phyloP scores from a whole-genome alignment of 441 rosid genomes.

The Adansonia gregorii region DNA sequence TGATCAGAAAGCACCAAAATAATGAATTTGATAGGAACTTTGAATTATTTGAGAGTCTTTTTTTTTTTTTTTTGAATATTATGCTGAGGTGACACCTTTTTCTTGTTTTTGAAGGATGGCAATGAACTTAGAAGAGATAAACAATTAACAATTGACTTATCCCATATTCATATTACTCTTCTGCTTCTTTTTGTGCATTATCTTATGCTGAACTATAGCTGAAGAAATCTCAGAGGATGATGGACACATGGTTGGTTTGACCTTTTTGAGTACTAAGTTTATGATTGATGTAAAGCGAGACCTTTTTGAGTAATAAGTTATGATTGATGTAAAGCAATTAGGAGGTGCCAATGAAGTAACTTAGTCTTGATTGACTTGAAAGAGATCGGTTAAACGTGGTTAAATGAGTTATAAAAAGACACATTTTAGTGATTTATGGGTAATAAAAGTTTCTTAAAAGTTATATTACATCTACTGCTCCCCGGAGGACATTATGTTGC shows the following conservation, averaged over 20 bases:
- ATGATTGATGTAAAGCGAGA: background rate
- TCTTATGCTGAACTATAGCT: background rate
- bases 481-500: background rate
- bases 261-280: background rate
- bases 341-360: background rate
- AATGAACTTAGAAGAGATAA: background rate
- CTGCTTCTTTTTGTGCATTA: background rate
- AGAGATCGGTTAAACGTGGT: background rate
- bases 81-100: background rate
- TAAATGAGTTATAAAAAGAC: background rate
- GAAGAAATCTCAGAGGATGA: slow-evolving; percentile 7
- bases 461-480: background rate
- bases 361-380: slow-evolving; percentile 9
- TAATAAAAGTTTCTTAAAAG: background rate
- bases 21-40: background rate
- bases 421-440: background rate
- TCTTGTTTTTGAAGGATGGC: background rate
- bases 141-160: background rate
- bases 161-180: background rate
- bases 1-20: background rate
- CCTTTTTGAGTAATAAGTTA: background rate
- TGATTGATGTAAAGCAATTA: slow-evolving; percentile 4
- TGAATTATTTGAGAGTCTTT: background rate
- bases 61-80: background rate
- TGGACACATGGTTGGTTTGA: background rate